Evolutionary conservation across 2,329 filamentous ascomycete genomes (phyloP), one percentile per base, ranked within the genome.

Genomic region (Pestalotiopsis sp.): DNA sequence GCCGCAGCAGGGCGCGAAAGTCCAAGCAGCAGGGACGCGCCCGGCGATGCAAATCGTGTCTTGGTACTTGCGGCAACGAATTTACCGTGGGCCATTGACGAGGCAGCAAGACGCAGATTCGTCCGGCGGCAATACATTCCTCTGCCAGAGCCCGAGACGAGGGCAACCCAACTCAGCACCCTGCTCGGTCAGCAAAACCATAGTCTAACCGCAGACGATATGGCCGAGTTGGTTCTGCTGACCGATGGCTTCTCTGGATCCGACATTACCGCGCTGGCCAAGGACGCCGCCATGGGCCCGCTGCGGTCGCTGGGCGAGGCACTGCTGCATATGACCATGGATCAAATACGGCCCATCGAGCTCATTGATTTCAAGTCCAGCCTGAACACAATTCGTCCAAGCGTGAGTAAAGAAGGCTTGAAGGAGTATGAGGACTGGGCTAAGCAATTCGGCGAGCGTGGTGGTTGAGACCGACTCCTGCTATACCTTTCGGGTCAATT

Each of bases 191-290:
- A 97, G 75, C 96, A 98, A 79, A 97, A 97, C 74, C 94, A 98
- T 75, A 89, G 86, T 68, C 82, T 99, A 23, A 88, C 83, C 3
- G 88, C 92, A 52, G 82, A 83, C 45, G 94, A 98, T 74, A 91
- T 98, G 70, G 82, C 90, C 63, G 84, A 83, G 61, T 81, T 99
- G 45, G 93, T 98, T n/a, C 80, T 82, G 68, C 80, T 96, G 66
- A 98, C 96, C 58, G 93, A 97, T 74, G 94, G 94, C n/a, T 99
- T 97, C 82, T 98, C 94, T 9, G 96, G 96, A 59, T 97, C 94
- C 1, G 96, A 99, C 76, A 97, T 99, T 72, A 98, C 96, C 25
- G 95, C 96, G 1, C 85, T 99, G 9, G 96, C 96, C 7, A 99
- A 99, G 81, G 96, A 99, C 78, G 96, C 96, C 9, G 96, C 96